A percentile compares a stretch with the other conserved stretches of the same genome.
phyloP scores from a whole-genome alignment of 305 asterid species.

The Withania somnifera region DNA sequence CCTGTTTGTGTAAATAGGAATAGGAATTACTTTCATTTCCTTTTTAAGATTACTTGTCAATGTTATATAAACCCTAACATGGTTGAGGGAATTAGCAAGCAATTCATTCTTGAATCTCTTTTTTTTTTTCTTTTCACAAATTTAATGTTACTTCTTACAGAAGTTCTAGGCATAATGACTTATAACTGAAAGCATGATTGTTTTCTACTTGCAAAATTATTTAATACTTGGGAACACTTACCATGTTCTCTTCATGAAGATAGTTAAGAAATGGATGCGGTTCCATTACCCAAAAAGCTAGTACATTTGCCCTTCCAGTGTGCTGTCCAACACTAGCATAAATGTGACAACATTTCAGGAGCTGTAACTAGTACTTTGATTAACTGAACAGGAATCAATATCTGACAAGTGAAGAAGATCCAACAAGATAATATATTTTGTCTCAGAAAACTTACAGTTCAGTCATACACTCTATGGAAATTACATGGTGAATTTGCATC shows the following conservation, averaged over 20 bases:
- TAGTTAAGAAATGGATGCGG: slow-evolving; percentile 80
- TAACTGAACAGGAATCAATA: neutral
- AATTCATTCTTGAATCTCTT: neutral
- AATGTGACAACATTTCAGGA: neutral
- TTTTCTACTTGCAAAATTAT: neutral
- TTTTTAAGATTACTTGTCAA: neutral
- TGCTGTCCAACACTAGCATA: slow-evolving; percentile 37
- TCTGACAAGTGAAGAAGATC: neutral
- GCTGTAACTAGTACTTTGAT: neutral
- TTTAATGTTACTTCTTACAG: neutral
- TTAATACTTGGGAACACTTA: slow-evolving; percentile 28
- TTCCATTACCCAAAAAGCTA: slow-evolving; percentile 87
- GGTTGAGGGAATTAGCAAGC: neutral
- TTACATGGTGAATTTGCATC: slow-evolving; percentile 74
- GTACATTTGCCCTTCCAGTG: slow-evolving; percentile 80
- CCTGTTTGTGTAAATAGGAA: neutral
- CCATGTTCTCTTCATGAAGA: slow-evolving; percentile 88
- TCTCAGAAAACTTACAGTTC: slow-evolving; percentile 44
- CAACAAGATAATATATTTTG: neutral
- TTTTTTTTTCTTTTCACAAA: neutral
- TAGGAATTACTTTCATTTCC: neutral
- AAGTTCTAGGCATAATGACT: neutral
- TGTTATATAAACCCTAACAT: neutral
- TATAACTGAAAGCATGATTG: neutral
- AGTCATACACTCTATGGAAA: slow-evolving; percentile 86